Base-by-base conservation (phyloP, 2,329 filamentous ascomycete genomes). In the Moelleriella libera region DNA sequence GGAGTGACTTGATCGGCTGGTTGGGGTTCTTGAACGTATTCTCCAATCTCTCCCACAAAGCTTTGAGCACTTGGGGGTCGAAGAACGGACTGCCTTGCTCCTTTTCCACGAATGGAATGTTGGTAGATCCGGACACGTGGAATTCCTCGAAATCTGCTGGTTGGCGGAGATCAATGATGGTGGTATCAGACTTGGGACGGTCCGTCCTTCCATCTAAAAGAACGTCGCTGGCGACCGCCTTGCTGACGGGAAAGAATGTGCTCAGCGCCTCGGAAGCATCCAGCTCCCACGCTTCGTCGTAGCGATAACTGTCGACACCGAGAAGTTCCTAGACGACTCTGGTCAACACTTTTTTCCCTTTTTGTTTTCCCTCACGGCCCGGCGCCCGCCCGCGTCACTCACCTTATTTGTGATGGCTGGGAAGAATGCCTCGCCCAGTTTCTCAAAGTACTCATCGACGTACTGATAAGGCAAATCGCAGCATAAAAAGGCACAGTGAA, bases 391-490 rank as follows among this genome's bases (percentile, higher is more conserved):
- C 21, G 21, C 34, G n/a, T 7, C n/a, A 43, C 50, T 7, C 34
- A 63, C 65, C 52, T 73, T 64, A n/a, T 65, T 64, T 28, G 61
- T 58, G 34, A 78, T 75, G 0, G 67, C 58, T 2, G 67, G 70
- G 54, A 79, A 79, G 44, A 71, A 59, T 2, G 63, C 61, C 1
- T 63, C 52, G 2, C 65, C 68, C 9, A 80, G 61, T 53, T 77
- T 78, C 30, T 72, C 65, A 52, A 79, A 81, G 54, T 81, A 81
- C 52, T 75, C 74, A 29, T 69, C 64, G 43, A 81, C 69, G 50
- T 81, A 81, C 55, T 81, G 77, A 52, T 82, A 81, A 0, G 78
- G 78, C 30, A 82, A 52, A 48, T 82, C 78, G 49, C 77, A 80
- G 60, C 77, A 82, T 3, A 80, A 58, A 57, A 82, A 82, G 0